Evolutionary conservation across 345 rosid species (phyloP).

Genomic region (Hibiscus mutabilis): DNA sequence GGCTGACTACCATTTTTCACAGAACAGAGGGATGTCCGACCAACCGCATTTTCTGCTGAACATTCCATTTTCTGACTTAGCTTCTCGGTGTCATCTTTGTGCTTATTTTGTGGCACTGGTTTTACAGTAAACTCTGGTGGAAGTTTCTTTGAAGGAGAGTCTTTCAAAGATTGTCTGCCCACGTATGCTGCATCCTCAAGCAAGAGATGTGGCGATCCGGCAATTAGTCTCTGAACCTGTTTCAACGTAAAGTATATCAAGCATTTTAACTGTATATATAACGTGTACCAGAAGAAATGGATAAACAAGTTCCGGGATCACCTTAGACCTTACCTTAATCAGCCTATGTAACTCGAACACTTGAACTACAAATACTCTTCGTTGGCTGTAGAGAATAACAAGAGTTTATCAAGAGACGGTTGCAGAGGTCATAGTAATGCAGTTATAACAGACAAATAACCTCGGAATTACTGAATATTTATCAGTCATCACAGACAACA

Average conservation of each 20-base stretch:
- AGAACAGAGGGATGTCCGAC: conserved; percentile 28
- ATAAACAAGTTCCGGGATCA: neutral
- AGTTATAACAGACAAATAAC: neutral
- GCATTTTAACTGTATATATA: neutral
- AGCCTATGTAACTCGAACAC: conserved; percentile 88
- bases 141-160: conserved; percentile 40
- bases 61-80: conserved; percentile 37
- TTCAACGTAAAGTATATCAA: conserved; percentile 9
- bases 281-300: conserved; percentile 9
- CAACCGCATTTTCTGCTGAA: conserved; percentile 57
- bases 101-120: conserved; percentile 32
- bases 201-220: conserved; percentile 21
- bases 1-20: conserved; percentile 30
- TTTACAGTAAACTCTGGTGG: conserved; percentile 29
- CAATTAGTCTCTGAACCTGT: conserved; percentile 79
- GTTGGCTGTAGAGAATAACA: conserved; percentile 71
- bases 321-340: conserved; percentile 73
- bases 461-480: neutral
- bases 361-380: conserved; percentile 18
- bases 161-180: conserved; percentile 35
- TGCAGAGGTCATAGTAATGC: conserved; percentile 4
- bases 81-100: conserved; percentile 35
- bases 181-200: conserved; percentile 43
- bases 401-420: conserved; percentile 26
- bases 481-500: neutral